Percentiles rank a stretch among this genome's conserved stretches.
Conservation (phyloP, 805 yeast genomes). For the Brettanomyces sp. region DNA sequence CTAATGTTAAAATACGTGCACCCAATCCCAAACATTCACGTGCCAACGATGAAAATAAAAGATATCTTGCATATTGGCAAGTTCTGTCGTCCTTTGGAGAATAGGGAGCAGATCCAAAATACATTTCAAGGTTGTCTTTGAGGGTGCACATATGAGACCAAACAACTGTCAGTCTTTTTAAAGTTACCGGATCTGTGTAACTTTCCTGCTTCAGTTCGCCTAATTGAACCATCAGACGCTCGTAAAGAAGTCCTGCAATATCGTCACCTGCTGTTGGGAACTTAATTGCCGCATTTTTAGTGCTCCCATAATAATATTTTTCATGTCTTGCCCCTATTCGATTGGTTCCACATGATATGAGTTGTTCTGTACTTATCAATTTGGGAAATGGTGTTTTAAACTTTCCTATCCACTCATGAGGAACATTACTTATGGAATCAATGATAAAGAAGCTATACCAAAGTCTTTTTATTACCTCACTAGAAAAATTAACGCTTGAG, state of each 20-base stretch:
- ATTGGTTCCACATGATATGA: neutral
- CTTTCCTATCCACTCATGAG: conserved; percentile 12
- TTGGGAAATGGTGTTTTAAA: conserved; percentile 14
- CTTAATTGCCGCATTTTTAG: neutral
- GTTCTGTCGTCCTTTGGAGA: neutral
- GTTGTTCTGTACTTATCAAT: conserved; percentile 8
- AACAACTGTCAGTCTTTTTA: conserved; percentile 4
- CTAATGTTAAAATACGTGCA: conserved; percentile 11
- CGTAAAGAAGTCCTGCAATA: conserved; percentile 2
- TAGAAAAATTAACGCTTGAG: neutral
- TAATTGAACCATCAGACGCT: conserved; percentile 1
- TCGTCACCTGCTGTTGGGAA: conserved; percentile 1
- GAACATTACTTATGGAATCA: conserved; percentile 18
- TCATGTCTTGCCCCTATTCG: neutral
- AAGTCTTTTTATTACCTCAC: conserved; percentile 15
- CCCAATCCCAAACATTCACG: conserved; percentile 17
- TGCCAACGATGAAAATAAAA: conserved; percentile 16
- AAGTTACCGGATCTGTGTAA: neutral
- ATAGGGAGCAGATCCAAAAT: conserved; percentile 1
- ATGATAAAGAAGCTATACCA: conserved; percentile 19
- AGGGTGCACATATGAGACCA: conserved; percentile 10
- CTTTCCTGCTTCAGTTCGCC: conserved; percentile 1
- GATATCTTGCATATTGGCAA: conserved; percentile 6
- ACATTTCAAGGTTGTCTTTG: conserved; percentile 5
- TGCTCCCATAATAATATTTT: neutral